Percentiles rank a stretch among this genome's conserved stretches.
Evolutionary conservation across 768 basidiomycete genomes (phyloP).

Genomic region (Crepidotus variabilis): DNA sequence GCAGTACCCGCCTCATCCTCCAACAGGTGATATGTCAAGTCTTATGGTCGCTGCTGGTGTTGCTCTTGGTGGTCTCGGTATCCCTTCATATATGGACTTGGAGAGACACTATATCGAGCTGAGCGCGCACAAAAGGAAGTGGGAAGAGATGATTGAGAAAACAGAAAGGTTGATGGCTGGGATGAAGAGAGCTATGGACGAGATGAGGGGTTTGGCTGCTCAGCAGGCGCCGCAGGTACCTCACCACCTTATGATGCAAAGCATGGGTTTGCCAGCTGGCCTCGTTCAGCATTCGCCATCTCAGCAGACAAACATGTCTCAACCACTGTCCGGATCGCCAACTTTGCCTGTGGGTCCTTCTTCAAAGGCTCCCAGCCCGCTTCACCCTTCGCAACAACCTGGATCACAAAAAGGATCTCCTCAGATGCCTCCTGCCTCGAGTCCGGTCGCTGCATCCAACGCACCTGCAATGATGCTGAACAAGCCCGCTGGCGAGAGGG

Average conservation of each 20-base stretch:
- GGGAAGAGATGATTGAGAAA: conserved; percentile 73
- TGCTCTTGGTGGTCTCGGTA: conserved; percentile 30
- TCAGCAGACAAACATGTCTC: conserved; percentile 3
- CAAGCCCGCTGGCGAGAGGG: conserved; percentile 19
- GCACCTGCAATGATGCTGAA: conserved; percentile 20
- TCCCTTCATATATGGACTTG: conserved; percentile 54
- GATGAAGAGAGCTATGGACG: conserved; percentile 72
- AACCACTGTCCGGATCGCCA: conserved; percentile 8
- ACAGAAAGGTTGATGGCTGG: conserved; percentile 73
- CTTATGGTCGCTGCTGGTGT: conserved; percentile 33
- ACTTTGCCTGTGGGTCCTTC: conserved; percentile 1
- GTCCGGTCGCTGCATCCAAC: conserved; percentile 6
- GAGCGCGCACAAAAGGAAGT: conserved; percentile 53
- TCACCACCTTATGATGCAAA: conserved; percentile 10
- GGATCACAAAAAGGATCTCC: conserved; percentile 5
- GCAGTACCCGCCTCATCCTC: conserved; percentile 17
- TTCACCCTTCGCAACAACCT: conserved; percentile 1
- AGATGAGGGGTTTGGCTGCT: conserved; percentile 47
- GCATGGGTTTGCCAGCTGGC: conserved; percentile 1
- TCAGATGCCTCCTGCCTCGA: conserved; percentile 4
- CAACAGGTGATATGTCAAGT: conserved; percentile 23
- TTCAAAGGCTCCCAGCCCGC: conserved; percentile 3
- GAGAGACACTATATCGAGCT: conserved; percentile 71
- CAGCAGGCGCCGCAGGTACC: conserved; percentile 8
- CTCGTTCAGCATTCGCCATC: conserved; percentile 14